Percentiles rank a stretch among this genome's conserved stretches.
Conservation (phyloP, 2,329 filamentous ascomycete species). For the Arthrinium phaeospermum region DNA sequence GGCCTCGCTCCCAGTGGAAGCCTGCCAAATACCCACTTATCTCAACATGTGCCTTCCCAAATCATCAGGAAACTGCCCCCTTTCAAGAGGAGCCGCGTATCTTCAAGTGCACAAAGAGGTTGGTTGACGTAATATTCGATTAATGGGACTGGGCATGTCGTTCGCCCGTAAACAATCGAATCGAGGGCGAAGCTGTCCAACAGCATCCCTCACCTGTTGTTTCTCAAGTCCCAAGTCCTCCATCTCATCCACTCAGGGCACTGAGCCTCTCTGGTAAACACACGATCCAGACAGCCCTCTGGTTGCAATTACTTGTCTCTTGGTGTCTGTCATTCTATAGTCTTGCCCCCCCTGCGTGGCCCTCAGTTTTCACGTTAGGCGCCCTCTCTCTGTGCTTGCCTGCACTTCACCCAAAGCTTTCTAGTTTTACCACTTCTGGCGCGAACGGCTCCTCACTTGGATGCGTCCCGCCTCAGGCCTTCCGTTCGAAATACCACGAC, state of each 20-base stretch:
- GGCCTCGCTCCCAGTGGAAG: background rate
- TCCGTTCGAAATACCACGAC: background rate
- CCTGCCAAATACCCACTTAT: slow-evolving; percentile 1
- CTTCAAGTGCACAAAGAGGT: background rate
- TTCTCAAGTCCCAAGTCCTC: background rate
- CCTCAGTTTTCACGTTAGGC: too few relatives aligned
- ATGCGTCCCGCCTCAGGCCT: background rate
- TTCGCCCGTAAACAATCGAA: background rate
- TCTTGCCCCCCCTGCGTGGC: background rate
- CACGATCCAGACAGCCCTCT: background rate
- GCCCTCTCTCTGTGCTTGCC: background rate
- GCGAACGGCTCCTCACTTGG: background rate
- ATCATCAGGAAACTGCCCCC: background rate
- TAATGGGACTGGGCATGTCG: background rate
- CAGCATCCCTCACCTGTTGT: background rate
- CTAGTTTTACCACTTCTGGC: background rate
- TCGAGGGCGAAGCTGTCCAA: background rate
- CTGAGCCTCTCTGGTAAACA: background rate
- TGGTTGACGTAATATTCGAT: background rate
- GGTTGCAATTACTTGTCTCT: background rate
- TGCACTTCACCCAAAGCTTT: background rate
- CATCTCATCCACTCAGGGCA: background rate
- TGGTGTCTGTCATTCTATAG: background rate
- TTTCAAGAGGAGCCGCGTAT: background rate
- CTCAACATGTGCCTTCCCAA: background rate